phyloP scores from a whole-genome alignment of 192 early-diverging fungal species.

The Geranomyces michiganensis region DNA sequence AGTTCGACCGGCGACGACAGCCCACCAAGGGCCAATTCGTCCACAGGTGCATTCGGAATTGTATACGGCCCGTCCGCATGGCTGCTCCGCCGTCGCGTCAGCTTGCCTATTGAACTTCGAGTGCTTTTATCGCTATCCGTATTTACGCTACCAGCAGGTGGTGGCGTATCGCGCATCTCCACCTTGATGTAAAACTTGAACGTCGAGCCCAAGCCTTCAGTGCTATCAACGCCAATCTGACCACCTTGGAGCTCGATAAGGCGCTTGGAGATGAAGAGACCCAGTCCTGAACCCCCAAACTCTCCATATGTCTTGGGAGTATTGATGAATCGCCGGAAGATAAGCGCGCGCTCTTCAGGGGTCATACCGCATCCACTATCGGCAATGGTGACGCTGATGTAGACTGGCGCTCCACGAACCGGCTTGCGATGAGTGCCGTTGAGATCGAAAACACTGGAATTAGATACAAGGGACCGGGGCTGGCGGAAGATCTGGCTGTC shows the following conservation, averaged over 20 bases:
- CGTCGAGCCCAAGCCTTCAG: slow-evolving; percentile 34
- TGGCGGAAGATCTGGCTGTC: not conserved
- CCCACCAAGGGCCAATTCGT: not conserved
- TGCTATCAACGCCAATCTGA: slow-evolving; percentile 44
- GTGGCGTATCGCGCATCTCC: slow-evolving; percentile 27
- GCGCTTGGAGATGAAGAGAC: slow-evolving; percentile 50
- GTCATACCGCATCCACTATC: slow-evolving; percentile 48
- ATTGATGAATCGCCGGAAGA: slow-evolving; percentile 44
- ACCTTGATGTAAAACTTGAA: slow-evolving; percentile 38
- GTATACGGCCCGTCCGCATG: not conserved
- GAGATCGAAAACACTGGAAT: not conserved
- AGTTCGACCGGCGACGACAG: not conserved
- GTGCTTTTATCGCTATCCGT: not conserved
- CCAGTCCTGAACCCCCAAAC: slow-evolving; percentile 53
- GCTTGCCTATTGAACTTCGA: not conserved
- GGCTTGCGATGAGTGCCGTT: not conserved
- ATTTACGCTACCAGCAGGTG: not conserved
- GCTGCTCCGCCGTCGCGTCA: not conserved
- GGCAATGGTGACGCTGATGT: slow-evolving; percentile 26
- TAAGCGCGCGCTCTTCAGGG: slow-evolving; percentile 14
- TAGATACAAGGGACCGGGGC: not conserved
- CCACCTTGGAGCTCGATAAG: slow-evolving; percentile 46
- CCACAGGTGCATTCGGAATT: not conserved
- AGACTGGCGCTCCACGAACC: slow-evolving; percentile 10
- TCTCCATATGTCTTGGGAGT: slow-evolving; percentile 43